Evolutionary conservation across 768 basidiomycete genomes (phyloP).

Genomic region (Mrakia hoshinonis): DNA sequence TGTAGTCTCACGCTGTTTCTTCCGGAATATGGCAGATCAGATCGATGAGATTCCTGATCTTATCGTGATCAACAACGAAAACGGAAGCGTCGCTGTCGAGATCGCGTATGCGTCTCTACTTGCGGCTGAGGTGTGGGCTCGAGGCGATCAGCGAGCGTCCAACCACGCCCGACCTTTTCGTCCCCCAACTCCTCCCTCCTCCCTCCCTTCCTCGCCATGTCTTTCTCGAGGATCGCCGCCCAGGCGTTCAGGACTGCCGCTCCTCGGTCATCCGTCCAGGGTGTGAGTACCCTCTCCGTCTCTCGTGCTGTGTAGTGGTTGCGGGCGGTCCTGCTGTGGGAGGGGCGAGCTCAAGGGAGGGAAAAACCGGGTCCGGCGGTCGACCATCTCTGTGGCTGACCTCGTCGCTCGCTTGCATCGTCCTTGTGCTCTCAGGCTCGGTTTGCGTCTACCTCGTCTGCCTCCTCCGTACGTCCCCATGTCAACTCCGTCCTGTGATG

Average conservation of each 20-base stretch:
- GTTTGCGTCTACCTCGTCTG: slow-evolving; percentile 21
- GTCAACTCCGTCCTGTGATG: neutral
- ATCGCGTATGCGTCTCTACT: too few species aligned
- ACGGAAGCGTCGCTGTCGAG: too few species aligned
- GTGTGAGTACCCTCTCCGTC: neutral
- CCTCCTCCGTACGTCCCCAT: slow-evolving; percentile 19
- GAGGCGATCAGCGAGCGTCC: neutral
- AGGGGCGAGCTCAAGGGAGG: neutral
- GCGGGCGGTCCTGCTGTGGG: neutral
- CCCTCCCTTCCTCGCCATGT: slow-evolving; percentile 34
- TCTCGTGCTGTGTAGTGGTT: neutral
- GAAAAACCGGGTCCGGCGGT: neutral
- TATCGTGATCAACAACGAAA: too few species aligned
- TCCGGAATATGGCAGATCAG: too few species aligned
- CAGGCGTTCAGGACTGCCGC: slow-evolving; percentile 23
- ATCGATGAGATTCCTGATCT: too few species aligned
- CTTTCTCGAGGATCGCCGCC: slow-evolving; percentile 26
- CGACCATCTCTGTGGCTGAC: neutral
- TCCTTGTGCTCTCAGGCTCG: slow-evolving; percentile 10
- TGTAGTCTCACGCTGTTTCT: too few species aligned
- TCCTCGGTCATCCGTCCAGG: slow-evolving; percentile 15
- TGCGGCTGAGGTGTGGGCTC: neutral
- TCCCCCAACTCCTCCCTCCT: slow-evolving; percentile 38
- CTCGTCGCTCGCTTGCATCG: neutral
- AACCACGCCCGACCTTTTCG: slow-evolving; percentile 39